These are phyloP conservation scores for Cajanus cajan DNA, from an alignment of 306 rosid species.

Conservation along the genomic window DNA sequence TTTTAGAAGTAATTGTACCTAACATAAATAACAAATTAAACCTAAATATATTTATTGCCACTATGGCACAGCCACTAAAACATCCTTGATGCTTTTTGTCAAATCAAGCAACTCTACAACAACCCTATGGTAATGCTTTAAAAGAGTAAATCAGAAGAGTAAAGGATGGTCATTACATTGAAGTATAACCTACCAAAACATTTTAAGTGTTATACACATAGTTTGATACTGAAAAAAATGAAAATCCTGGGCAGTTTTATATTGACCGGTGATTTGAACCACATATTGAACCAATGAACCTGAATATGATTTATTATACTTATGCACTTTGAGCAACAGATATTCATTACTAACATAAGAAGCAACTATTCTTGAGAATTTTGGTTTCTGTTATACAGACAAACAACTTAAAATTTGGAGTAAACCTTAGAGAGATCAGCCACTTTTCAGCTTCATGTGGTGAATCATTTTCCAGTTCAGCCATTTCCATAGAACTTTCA, in stretches of 20 bases:
- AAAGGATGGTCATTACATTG: slow-evolving; percentile 4
- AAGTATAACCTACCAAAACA: slow-evolving; percentile 18
- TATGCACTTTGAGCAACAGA: not conserved
- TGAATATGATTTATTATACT: slow-evolving; percentile 4
- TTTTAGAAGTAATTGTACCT: slow-evolving; percentile 6
- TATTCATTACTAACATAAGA: slow-evolving; percentile 28
- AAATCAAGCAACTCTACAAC: slow-evolving; percentile 19
- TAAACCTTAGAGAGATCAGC: slow-evolving; percentile 61
- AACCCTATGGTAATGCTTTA: slow-evolving; percentile 21
- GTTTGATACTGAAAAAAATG: slow-evolving; percentile 21
- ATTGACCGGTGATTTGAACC: slow-evolving; percentile 18
- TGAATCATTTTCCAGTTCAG: slow-evolving; percentile 90
- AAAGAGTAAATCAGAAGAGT: slow-evolving; percentile 19
- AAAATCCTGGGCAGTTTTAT: slow-evolving; percentile 14
- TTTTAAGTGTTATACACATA: slow-evolving; percentile 7
- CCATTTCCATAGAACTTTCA: slow-evolving; percentile 92
- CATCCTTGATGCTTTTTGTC: not conserved
- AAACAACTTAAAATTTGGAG: slow-evolving; percentile 50
- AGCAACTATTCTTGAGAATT: slow-evolving; percentile 19
- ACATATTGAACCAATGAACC: slow-evolving; percentile 11
- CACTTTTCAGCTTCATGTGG: slow-evolving; percentile 95
- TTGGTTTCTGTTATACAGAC: not conserved
- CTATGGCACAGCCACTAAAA: not conserved
- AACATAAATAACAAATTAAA: slow-evolving; percentile 14
- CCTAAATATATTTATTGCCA: slow-evolving; percentile 18